Conservation (phyloP, 2,329 filamentous ascomycete species). For the Xylariaceae sp. region DNA sequence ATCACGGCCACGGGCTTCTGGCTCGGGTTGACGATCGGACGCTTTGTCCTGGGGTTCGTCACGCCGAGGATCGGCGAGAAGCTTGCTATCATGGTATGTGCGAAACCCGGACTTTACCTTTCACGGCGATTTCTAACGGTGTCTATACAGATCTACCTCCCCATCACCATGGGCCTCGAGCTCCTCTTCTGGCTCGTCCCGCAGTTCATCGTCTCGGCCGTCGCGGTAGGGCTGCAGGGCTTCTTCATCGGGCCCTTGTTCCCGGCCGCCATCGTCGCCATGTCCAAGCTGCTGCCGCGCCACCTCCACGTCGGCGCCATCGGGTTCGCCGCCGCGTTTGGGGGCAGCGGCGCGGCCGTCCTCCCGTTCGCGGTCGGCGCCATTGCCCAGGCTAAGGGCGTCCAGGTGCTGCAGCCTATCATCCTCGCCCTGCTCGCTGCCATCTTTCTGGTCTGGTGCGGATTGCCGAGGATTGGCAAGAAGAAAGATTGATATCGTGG, state of each 20-base stretch:
- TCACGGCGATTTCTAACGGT: neutral
- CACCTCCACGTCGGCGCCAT: slow-evolving; percentile 79
- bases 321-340: slow-evolving; percentile 78
- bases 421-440: slow-evolving; percentile 56
- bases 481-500: slow-evolving; percentile 50
- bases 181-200: slow-evolving; percentile 84
- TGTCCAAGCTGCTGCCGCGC: slow-evolving; percentile 71
- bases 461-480: slow-evolving; percentile 50
- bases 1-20: slow-evolving; percentile 82
- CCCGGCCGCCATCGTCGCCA: slow-evolving; percentile 72
- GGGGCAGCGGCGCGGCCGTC: slow-evolving; percentile 73
- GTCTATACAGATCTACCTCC: slow-evolving; percentile 66
- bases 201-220: slow-evolving; percentile 74
- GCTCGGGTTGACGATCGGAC: slow-evolving; percentile 76
- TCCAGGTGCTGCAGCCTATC: slow-evolving; percentile 62
- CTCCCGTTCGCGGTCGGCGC: slow-evolving; percentile 70
- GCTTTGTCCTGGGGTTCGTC: slow-evolving; percentile 74
- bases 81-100: slow-evolving; percentile 55
- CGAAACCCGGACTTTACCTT: neutral
- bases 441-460: slow-evolving; percentile 53
- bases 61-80: slow-evolving; percentile 76
- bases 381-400: slow-evolving; percentile 63
- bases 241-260: slow-evolving; percentile 84
- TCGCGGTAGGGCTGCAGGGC: slow-evolving; percentile 73
- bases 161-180: slow-evolving; percentile 67